Conservation (phyloP, 2,329 filamentous ascomycete genomes). For the Penicillium sp. region DNA sequence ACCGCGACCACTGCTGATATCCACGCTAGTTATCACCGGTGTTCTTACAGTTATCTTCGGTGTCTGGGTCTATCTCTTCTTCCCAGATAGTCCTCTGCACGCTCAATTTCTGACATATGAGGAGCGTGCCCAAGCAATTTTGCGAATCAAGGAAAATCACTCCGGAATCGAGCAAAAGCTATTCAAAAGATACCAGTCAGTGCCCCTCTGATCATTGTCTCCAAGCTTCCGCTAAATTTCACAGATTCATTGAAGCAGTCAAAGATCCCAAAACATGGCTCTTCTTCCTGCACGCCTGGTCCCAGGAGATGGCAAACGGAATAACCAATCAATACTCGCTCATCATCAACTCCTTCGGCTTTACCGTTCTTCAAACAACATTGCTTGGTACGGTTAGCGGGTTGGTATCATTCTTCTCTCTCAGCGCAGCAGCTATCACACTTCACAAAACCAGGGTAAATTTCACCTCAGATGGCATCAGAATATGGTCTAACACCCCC, state of each 20-base stretch:
- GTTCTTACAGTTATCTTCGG: constrained; percentile 23
- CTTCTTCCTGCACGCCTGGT: constrained; percentile 39
- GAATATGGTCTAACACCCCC: background rate
- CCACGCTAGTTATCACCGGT: constrained; percentile 11
- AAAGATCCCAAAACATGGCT: constrained; percentile 38
- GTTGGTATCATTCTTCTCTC: constrained; percentile 29
- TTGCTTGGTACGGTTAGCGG: constrained; percentile 27
- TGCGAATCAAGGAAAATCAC: constrained; percentile 39
- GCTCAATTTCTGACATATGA: constrained; percentile 35
- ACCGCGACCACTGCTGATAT: background rate
- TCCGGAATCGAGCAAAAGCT: constrained; percentile 41
- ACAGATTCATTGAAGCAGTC: constrained; percentile 34
- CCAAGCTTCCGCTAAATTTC: background rate
- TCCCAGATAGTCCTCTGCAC: constrained; percentile 36
- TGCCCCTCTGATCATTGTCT: fast-evolving
- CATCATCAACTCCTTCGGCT: constrained; percentile 50
- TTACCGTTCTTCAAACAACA: constrained; percentile 32
- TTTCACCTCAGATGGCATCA: background rate
- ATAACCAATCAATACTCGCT: constrained; percentile 48
- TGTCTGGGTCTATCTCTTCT: constrained; percentile 33
- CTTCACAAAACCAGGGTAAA: constrained; percentile 32
- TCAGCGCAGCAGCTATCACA: constrained; percentile 30
- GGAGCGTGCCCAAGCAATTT: constrained; percentile 36
- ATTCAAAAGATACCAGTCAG: constrained; percentile 34
- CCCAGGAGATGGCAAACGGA: constrained; percentile 37